Conservation (phyloP, 2,329 filamentous ascomycete genomes). For the Dactylonectria estremocensis region DNA sequence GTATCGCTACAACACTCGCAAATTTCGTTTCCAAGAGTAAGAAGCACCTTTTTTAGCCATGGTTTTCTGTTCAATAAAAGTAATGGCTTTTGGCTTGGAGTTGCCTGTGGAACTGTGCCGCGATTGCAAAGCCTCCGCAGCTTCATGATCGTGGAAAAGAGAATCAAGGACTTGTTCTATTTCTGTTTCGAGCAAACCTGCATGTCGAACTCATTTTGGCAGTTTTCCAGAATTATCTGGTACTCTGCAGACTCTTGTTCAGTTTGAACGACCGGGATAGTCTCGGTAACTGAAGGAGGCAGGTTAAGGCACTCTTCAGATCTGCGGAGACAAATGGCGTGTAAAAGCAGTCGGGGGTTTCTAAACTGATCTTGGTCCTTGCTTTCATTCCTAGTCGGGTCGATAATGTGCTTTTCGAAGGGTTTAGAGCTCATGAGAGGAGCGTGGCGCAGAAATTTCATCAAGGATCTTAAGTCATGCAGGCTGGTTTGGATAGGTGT, state of each 20-base stretch:
- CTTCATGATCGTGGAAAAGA: slow-evolving; percentile 1
- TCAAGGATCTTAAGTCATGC: neutral
- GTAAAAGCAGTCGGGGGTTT: neutral
- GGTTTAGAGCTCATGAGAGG: neutral
- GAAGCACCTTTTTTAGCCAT: too few species aligned
- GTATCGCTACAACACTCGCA: neutral
- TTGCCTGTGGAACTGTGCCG: neutral
- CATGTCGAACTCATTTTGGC: neutral
- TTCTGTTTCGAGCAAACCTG: neutral
- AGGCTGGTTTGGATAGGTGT: slow-evolving; percentile 2
- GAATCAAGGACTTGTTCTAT: neutral
- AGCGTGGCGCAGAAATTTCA: neutral
- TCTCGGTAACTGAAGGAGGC: neutral
- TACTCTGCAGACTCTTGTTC: neutral
- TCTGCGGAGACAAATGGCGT: slow-evolving; percentile 2
- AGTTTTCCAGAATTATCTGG: neutral
- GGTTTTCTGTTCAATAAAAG: neutral
- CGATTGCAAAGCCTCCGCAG: slow-evolving; percentile 1
- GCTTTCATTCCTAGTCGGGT: neutral
- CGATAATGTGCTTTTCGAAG: neutral
- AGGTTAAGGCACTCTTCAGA: neutral
- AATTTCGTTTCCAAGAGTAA: neutral
- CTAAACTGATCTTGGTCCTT: neutral
- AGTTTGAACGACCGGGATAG: neutral
- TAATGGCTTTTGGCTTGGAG: neutral